Base-by-base conservation (phyloP, 768 basidiomycete species). In the Termitomyces sp. region DNA sequence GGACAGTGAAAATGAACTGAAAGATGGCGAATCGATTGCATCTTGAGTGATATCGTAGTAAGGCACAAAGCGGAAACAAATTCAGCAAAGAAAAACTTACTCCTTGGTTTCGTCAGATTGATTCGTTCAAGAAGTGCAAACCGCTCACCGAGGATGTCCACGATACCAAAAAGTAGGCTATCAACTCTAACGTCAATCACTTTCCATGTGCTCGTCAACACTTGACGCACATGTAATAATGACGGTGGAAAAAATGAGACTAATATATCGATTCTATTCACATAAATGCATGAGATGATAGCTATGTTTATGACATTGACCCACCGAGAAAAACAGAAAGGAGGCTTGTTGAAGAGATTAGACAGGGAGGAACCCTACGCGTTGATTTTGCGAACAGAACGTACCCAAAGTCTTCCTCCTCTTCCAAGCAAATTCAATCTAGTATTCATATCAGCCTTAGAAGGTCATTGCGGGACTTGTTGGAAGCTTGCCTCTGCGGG, bases 361-460 rank as follows among this genome's bases (percentile, higher is more conserved):
- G 36, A 57, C 16, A 30, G 18, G n/a, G n/a, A n/a, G n/a, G 18
- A n/a, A 8, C 18, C 18, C 30, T 24, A 1, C 6, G 37, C 5
- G 2, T n/a, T 11, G 18, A 34, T 30, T 31, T n/a, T n/a, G 18
- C 6, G 16, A 30, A 27, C 49, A 15, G 11, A 33, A 44, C 48
- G 20, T 41, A 63, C 59, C 59, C 20, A 58, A 44, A 8, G 58
- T 62, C 50, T 63, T 58, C 22, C 44, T 37, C 1, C 18, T 34
- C 41, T 60, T 62, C 65, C 65, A 66, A 11, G 59, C 61, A 56
- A 62, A 59, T 54, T 63, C 56, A 15, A 61, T 58, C 65, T 66
- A 34, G 18, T 22, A 18, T 51, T 9, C 33, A 6, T 6, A 20
- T 11, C 33, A 50, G 13, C 11, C 18, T 50, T 36, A n/a, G 12